Evolutionary conservation across 352 stramenopile genomes (phyloP).

Genomic region (Pythium brassicae): DNA sequence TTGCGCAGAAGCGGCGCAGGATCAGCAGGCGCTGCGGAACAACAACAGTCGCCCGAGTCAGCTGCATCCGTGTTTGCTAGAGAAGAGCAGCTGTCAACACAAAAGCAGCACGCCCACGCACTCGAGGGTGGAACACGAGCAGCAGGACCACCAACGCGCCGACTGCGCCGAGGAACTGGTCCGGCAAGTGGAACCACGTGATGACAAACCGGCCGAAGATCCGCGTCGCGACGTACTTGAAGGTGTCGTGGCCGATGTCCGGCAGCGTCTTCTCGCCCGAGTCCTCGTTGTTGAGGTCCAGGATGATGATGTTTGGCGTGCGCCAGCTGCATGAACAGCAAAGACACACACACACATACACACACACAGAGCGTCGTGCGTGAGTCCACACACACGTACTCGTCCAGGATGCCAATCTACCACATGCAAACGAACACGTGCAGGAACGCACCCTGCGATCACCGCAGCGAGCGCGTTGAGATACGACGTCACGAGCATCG

Average conservation of each 20-base stretch:
- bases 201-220: constrained; percentile 82
- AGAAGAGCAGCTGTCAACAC: neutral
- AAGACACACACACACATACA: neutral
- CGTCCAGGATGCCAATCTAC: neutral
- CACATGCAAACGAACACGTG: neutral
- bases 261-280: constrained; percentile 73
- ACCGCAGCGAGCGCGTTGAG: constrained; percentile 79
- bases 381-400: neutral
- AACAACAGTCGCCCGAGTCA: too few relatives aligned
- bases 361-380: neutral
- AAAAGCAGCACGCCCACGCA: too few relatives aligned
- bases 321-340: constrained; percentile 44
- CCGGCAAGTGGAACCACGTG: constrained; percentile 81
- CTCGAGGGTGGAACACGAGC: constrained; percentile 69
- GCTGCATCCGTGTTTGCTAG: constrained; percentile 9
- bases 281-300: constrained; percentile 52
- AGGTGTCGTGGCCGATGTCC: constrained; percentile 81
- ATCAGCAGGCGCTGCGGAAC: constrained; percentile 73
- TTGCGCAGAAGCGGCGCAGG: constrained; percentile 75
- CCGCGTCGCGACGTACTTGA: constrained; percentile 83
- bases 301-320: constrained; percentile 80
- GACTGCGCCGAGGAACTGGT: constrained; percentile 77
- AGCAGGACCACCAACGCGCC: constrained; percentile 63
- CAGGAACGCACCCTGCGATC: constrained; percentile 51
- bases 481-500: constrained; percentile 76